Conservation (phyloP, 169 alveolate genomes). For the Plasmodium chabaudi region DNA sequence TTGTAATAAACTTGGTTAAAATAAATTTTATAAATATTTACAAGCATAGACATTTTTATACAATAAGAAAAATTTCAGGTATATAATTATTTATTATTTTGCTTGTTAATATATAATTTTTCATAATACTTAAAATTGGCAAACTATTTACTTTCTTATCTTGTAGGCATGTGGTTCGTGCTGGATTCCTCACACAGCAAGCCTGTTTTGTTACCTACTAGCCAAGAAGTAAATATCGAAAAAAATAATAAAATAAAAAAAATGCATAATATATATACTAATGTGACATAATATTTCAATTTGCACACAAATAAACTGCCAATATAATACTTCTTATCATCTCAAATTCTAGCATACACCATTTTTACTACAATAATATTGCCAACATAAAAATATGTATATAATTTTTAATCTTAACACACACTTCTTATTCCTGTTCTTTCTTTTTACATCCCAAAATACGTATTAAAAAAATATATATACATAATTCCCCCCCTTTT, state of each 20-base stretch:
- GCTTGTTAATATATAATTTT: neutral
- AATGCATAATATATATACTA: neutral
- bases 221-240: constrained; percentile 26
- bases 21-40: constrained; percentile 48
- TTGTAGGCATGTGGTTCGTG: constrained; percentile 56
- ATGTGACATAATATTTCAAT: too few relatives aligned
- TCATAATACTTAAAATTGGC: neutral
- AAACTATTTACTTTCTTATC: too few relatives aligned
- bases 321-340: too few relatives aligned
- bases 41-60: constrained; percentile 70
- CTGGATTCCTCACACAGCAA: constrained; percentile 59
- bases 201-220: constrained; percentile 53
- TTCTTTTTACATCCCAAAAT: too few relatives aligned
- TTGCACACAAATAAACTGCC: too few relatives aligned
- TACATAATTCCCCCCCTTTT: too few relatives aligned
- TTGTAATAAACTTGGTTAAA: constrained; percentile 63
- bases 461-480: too few relatives aligned
- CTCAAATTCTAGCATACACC: too few relatives aligned
- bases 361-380: too few relatives aligned
- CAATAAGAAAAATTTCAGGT: constrained; percentile 76
- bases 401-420: too few relatives aligned
- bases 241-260: constrained; percentile 6
- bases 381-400: too few relatives aligned
- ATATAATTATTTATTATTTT: constrained; percentile 3
- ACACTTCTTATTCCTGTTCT: too few relatives aligned